Evolutionary conservation across 129 eudicot genomes (phyloP), one percentile per base, ranked within the genome.

Genomic region (Chrysanthemum makinoi): DNA sequence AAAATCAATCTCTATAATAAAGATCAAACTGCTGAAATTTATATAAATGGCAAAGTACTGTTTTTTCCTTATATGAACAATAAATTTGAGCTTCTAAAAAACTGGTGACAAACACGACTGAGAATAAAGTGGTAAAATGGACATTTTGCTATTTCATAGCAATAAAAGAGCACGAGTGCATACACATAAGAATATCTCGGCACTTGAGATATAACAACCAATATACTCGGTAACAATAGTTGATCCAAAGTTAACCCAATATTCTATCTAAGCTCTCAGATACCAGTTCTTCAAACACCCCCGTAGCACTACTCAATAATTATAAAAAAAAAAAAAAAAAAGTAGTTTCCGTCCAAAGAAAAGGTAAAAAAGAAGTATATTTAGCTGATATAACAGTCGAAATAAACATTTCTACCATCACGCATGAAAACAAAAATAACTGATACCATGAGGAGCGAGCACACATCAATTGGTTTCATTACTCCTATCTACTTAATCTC

Each of bases 1-100:
- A n/a, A 47, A 75, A 30, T 72, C 63, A 66, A 19, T 39, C 18
- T 39, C 51, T 54, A 63, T 18, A 44, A 71, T 33, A 57, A 18
- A 52, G 48, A 61, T 49, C 57, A 52, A 12, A 47, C 9, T 33
- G 20, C 39, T 65, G 49, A n/a, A 74, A 64, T 16, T 47, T 57
- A 54, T 18, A 43, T 52, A 10, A 73, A 69, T 33, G 62, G 63
- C 35, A 58, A 17, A 33, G 54, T 70, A 35, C 52, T 16, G 9
- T 55, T 39, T 70, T 18, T 55, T 53, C 22, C 18, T 53, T 16
- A 18, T 11, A 56, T 13, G 65, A 56, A 18, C 52, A 52, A n/a
- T n/a, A 28, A 51, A n/a, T 9, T 2, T 53, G 62, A 53, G 17
- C 50, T n/a, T 17, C 18, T 19, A 5, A 52, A 46, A 30, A 33